These are phyloP conservation scores for Fragaria nilgerrensis DNA, from an alignment of 306 rosid species.

Conservation along the genomic window DNA sequence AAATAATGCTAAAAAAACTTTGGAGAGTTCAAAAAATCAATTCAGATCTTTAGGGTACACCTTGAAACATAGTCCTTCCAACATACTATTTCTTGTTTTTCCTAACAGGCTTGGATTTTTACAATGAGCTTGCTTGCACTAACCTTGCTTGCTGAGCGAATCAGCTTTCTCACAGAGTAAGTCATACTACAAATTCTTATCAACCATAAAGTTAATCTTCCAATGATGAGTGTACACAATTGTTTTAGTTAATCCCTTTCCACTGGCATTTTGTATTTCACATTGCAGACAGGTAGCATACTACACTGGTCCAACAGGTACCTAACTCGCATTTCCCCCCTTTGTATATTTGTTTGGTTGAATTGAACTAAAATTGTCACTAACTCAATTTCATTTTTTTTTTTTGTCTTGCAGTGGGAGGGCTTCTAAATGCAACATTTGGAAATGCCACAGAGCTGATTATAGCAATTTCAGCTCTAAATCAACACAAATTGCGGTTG, in stretches of 20 bases:
- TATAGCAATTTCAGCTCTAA: conserved; percentile 74
- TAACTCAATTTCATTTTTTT: neutral
- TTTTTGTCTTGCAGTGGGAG: conserved; percentile 57
- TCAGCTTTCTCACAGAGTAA: conserved; percentile 93
- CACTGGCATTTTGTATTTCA: conserved; percentile 1
- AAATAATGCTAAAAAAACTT: neutral
- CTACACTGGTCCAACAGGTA: conserved; percentile 90
- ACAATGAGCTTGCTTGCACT: conserved; percentile 72
- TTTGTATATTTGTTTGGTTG: neutral
- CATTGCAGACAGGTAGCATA: conserved; percentile 71
- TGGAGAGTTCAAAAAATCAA: no score
- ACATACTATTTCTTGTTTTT: neutral
- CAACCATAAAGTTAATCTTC: neutral
- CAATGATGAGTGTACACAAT: neutral
- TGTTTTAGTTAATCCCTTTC: neutral
- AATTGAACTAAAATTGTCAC: neutral
- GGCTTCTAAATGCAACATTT: conserved; percentile 89
- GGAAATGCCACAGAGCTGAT: conserved; percentile 88
- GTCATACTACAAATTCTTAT: conserved; percentile 14
- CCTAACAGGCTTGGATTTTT: conserved; percentile 75
- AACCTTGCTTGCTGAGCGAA: conserved; percentile 81
- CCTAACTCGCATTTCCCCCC: no score
- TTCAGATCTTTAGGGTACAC: neutral
- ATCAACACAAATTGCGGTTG: conserved; percentile 46
- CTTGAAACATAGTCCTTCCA: neutral